Base-by-base conservation (phyloP, 768 basidiomycete genomes). In the Podaxis carcinomalis region DNA sequence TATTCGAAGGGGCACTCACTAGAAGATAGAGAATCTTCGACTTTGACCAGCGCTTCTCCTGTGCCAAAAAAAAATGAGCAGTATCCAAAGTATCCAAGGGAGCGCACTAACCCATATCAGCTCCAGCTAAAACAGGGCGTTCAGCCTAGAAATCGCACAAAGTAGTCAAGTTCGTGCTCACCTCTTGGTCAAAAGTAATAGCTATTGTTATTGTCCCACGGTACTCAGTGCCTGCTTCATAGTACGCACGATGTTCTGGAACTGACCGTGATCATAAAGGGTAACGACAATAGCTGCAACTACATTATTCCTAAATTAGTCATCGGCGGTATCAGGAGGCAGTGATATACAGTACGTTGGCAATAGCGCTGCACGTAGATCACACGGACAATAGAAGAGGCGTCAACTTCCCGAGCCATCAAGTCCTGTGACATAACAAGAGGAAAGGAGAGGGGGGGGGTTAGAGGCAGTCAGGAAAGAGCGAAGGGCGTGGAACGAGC, bases 241-340 rank as follows among this genome's bases (percentile, higher is more conserved):
- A 32, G 32, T 32, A 32, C 14, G 1, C n/a, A 2, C 19, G 16
- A 28, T 21, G 27, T 32, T 51, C 23, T 2, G 23, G 13, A 5
- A 64, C 66, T 50, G 37, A 70, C 69, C 3, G 44, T 70, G 69
- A 40, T 70, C 69, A 56, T 69, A 70, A 10, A 70, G 13, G 13
- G 63, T 62, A 13, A 66, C 51, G 6, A 68, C 60, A 5, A 66
- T 51, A 14, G 66, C 66, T 27, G 66, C 67, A 32, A 69, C 68
- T 69, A 13, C 3, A 42, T 40, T 44, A 44, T 21, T 4, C 11
- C n/a, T 16, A 7, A 44, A 44, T 16, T 19, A 16, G 19, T 21
- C 16, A n/a, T 44, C 19, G 5, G 6, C 19, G 2, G 42, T 32
- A 21, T 44, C 5, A 44, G 14, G 13, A 27, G 5, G 14, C n/a